These are phyloP conservation scores for Talaromyces piceae DNA, from an alignment of 2,329 filamentous ascomycete species.

Conservation along the genomic window DNA sequence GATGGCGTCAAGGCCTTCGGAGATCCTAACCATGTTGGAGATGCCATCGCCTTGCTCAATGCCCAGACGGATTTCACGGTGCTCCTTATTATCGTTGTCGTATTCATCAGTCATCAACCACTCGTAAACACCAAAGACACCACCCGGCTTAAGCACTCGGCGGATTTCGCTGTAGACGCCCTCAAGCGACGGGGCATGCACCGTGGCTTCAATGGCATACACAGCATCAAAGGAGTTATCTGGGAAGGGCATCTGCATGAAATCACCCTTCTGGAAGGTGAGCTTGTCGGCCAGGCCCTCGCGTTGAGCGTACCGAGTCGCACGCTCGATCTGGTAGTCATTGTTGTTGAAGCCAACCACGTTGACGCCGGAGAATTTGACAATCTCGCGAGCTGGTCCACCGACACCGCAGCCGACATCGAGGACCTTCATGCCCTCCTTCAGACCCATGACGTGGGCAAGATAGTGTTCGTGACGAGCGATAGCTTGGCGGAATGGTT, in stretches of 20 bases:
- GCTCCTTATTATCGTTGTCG: constrained; percentile 77
- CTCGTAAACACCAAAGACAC: constrained; percentile 94
- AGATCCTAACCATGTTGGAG: constrained; percentile 89
- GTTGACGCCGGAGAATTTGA: constrained; percentile 86
- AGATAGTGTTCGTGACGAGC: constrained; percentile 97
- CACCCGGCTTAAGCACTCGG: constrained; percentile 91
- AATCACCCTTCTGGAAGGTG: constrained; percentile 87
- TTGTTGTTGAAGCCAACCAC: constrained; percentile 97
- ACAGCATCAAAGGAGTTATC: constrained; percentile 90
- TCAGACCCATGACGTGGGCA: constrained; percentile 77
- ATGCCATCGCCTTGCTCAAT: constrained; percentile 97
- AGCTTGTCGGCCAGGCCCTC: constrained; percentile 75
- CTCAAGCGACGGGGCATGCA: constrained; percentile 83
- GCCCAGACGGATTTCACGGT: constrained; percentile 83
- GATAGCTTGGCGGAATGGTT: constrained; percentile 84
- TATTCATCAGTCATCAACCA: constrained; percentile 98
- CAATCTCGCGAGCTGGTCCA: constrained; percentile 89
- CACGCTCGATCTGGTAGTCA: constrained; percentile 95
- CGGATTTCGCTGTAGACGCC: constrained; percentile 93
- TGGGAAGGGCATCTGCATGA: constrained; percentile 98
- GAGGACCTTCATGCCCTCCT: constrained; percentile 79
- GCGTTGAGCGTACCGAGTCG: constrained; percentile 74
- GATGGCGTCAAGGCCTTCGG: constrained; percentile 74
- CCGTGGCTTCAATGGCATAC: constrained; percentile 95
- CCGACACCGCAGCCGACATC: constrained; percentile 97